phyloP scores from a whole-genome alignment of 2,329 filamentous ascomycete species.

The Aspergillus ustus region DNA sequence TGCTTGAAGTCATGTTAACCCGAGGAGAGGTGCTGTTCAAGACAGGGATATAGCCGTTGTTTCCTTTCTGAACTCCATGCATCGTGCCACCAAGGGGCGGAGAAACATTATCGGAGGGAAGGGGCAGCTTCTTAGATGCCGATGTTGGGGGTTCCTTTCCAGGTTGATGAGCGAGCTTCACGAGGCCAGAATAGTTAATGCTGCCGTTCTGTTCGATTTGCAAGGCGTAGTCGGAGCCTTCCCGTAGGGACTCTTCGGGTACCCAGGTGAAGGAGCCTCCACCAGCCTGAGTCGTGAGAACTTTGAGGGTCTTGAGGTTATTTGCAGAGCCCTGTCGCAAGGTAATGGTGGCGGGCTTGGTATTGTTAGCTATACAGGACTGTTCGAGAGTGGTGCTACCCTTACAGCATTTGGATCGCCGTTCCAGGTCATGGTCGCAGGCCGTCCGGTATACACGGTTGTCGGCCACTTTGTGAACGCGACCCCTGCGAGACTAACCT shows the following conservation, averaged over 20 bases:
- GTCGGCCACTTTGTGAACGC: constrained; percentile 58
- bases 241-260: constrained; percentile 47
- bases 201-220: constrained; percentile 58
- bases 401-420: constrained; percentile 46
- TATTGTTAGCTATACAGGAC: constrained; percentile 21
- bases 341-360: constrained; percentile 59
- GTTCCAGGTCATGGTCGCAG: constrained; percentile 54
- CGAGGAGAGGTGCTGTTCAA: constrained; percentile 16
- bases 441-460: constrained; percentile 54
- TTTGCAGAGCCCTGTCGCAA: constrained; percentile 58
- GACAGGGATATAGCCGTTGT: constrained; percentile 26
- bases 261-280: constrained; percentile 58
- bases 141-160: constrained; percentile 20
- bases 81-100: constrained; percentile 15
- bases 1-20: constrained; percentile 20
- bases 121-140: constrained; percentile 8
- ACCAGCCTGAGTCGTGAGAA: constrained; percentile 52
- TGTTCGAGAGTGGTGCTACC: not conserved
- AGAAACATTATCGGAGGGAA: constrained; percentile 19
- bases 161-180: constrained; percentile 47
- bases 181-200: constrained; percentile 61
- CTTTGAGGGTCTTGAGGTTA: constrained; percentile 56
- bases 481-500: constrained; percentile 53
- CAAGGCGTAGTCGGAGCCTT: constrained; percentile 61
- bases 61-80: constrained; percentile 22